These are phyloP conservation scores for Hymenoscyphus salicellus DNA, from an alignment of 2,329 filamentous ascomycete species.

Conservation along the genomic window DNA sequence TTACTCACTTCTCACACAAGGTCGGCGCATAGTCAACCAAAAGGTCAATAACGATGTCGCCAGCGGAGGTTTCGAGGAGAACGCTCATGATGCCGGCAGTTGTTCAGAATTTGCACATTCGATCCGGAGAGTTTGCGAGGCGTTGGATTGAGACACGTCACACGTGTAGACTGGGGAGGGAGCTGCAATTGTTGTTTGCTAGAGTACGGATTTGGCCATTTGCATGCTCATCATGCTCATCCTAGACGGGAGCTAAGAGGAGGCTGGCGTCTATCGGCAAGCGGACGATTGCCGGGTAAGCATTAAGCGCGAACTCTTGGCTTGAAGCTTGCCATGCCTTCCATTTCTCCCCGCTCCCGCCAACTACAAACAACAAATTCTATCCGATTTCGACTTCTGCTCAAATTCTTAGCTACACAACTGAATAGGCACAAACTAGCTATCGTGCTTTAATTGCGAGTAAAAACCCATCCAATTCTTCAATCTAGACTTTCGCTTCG, in stretches of 20 bases:
- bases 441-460: background rate
- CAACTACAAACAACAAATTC: background rate
- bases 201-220: background rate
- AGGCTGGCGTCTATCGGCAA: background rate
- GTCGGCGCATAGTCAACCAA: slow-evolving; percentile 84
- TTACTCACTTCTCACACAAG: slow-evolving; percentile 89
- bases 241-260: background rate
- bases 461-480: background rate
- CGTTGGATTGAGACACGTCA: background rate
- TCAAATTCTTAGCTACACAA: background rate
- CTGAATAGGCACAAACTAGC: background rate
- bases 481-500: background rate
- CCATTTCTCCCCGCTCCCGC: background rate
- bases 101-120: background rate
- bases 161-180: background rate
- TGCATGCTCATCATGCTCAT: background rate
- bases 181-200: background rate
- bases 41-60: slow-evolving; percentile 93
- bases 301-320: no score
- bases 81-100: slow-evolving; percentile 71
- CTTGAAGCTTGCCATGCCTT: background rate
- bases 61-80: slow-evolving; percentile 84
- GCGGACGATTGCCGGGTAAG: no score
- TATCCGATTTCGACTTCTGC: background rate
- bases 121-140: background rate